phyloP scores from a whole-genome alignment of 179 eudicot species.

The Beta macrorhiza region DNA sequence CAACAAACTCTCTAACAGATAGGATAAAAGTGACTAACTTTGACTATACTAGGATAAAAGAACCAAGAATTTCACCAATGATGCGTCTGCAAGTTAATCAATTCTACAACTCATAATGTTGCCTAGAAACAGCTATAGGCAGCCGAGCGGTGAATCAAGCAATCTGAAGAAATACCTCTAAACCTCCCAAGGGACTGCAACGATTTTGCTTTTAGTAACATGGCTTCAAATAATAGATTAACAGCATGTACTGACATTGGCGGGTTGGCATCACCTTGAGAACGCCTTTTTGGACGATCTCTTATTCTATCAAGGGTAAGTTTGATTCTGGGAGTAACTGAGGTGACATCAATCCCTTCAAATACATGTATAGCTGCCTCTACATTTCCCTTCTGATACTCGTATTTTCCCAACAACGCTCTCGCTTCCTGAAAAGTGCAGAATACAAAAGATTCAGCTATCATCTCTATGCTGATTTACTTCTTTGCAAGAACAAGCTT shows the following conservation, averaged over 20 bases:
- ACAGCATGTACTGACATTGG: slow-evolving; percentile 70
- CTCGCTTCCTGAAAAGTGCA: slow-evolving; percentile 75
- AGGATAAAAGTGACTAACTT: not conserved
- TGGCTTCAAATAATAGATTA: slow-evolving; percentile 68
- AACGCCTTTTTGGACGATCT: slow-evolving; percentile 47
- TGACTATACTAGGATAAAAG: not conserved
- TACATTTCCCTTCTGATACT: slow-evolving; percentile 85
- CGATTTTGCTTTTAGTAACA: slow-evolving; percentile 77
- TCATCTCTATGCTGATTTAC: slow-evolving; percentile 6
- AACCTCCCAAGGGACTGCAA: slow-evolving; percentile 75
- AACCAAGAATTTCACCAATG: not conserved
- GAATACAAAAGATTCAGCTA: slow-evolving; percentile 13
- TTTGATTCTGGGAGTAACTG: slow-evolving; percentile 70
- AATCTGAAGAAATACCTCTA: slow-evolving; percentile 48
- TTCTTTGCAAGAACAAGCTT: not conserved
- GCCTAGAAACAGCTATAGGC: not conserved
- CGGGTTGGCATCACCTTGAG: slow-evolving; percentile 42
- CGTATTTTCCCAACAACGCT: slow-evolving; percentile 87
- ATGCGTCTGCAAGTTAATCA: not conserved
- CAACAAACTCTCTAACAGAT: not conserved
- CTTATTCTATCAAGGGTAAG: slow-evolving; percentile 49
- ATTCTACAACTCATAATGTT: not conserved
- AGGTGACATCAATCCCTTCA: slow-evolving; percentile 78
- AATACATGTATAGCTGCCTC: slow-evolving; percentile 92
- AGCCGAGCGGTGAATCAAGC: not conserved